phyloP scores from a whole-genome alignment of 1,284 basidiomycete genomes.

The Boletellus deceptivus region DNA sequence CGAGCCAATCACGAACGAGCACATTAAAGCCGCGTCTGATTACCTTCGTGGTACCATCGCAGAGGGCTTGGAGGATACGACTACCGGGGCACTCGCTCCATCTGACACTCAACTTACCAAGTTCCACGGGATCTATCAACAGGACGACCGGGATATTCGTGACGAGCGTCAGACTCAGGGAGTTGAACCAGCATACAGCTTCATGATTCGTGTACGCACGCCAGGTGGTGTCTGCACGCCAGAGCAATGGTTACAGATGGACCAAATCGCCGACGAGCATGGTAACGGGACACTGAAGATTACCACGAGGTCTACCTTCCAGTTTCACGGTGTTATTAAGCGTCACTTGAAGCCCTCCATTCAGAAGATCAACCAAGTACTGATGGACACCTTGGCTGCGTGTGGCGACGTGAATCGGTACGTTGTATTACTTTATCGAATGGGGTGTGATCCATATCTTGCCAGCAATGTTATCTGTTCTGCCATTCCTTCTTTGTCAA shows the following conservation, averaged over 20 bases:
- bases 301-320: slow-evolving; percentile 98
- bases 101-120: slow-evolving; percentile 96
- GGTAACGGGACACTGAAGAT: slow-evolving; percentile 96
- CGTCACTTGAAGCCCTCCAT: slow-evolving; percentile 94
- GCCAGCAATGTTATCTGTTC: slow-evolving; percentile 88
- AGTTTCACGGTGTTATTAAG: slow-evolving; percentile 99
- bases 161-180: slow-evolving; percentile 94
- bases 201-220: slow-evolving; percentile 98
- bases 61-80: slow-evolving; percentile 86
- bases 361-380: slow-evolving; percentile 89
- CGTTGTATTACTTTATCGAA: slow-evolving; percentile 19
- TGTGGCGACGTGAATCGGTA: slow-evolving; percentile 97
- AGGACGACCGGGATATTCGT: slow-evolving; percentile 97
- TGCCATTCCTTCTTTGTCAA: slow-evolving; percentile 85
- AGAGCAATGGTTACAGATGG: slow-evolving; percentile 93
- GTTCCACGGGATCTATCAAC: slow-evolving; percentile 98
- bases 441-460: slow-evolving; percentile 6
- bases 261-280: slow-evolving; percentile 94
- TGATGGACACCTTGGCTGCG: slow-evolving; percentile 96
- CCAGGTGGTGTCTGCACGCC: slow-evolving; percentile 94
- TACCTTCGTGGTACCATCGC: slow-evolving; percentile 95
- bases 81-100: slow-evolving; percentile 87
- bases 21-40: slow-evolving; percentile 97
- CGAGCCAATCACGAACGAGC: slow-evolving; percentile 97
- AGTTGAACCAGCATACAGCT: slow-evolving; percentile 93